Conservation (phyloP, 305 asterid genomes). For the Solanum hybrid region DNA sequence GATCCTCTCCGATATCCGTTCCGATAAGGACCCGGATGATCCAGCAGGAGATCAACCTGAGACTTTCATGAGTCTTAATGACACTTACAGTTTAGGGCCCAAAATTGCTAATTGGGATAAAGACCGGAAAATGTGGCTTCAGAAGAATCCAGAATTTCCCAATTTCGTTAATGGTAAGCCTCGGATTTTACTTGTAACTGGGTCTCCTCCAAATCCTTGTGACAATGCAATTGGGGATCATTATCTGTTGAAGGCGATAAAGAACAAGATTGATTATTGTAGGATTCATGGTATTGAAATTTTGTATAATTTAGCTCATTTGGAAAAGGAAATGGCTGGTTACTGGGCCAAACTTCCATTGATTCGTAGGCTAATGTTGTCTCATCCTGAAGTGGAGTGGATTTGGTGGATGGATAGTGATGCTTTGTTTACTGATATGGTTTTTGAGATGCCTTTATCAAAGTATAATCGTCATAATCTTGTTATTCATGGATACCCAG, state of each 20-base stretch:
- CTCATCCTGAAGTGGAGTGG: conserved; percentile 98
- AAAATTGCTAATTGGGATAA: conserved; percentile 57
- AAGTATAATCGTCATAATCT: conserved; percentile 57
- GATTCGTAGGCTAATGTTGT: conserved; percentile 74
- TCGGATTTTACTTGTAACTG: conserved; percentile 70
- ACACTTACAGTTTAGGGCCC: conserved; percentile 60
- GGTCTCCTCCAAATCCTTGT: conserved; percentile 79
- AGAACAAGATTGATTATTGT: conserved; percentile 90
- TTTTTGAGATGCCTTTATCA: conserved; percentile 51
- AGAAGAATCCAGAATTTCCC: conserved; percentile 56
- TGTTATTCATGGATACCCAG: conserved; percentile 74
- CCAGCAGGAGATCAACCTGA: conserved; percentile 14
- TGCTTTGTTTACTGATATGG: conserved; percentile 87
- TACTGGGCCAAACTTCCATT: conserved; percentile 85
- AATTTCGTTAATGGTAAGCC: conserved; percentile 53
- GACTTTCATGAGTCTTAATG: conserved; percentile 22
- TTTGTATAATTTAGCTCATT: conserved; percentile 78
- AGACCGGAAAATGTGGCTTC: conserved; percentile 69
- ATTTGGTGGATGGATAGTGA: conserved; percentile 99
- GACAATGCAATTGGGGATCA: conserved; percentile 92
- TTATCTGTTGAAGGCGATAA: conserved; percentile 57
- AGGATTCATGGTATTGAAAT: conserved; percentile 90
- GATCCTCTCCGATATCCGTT: conserved; percentile 82
- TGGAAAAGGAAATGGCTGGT: conserved; percentile 82
- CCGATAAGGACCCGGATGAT: conserved; percentile 52